phyloP scores from a whole-genome alignment of 2,329 filamentous ascomycete genomes.

The Xylaria sp. region DNA sequence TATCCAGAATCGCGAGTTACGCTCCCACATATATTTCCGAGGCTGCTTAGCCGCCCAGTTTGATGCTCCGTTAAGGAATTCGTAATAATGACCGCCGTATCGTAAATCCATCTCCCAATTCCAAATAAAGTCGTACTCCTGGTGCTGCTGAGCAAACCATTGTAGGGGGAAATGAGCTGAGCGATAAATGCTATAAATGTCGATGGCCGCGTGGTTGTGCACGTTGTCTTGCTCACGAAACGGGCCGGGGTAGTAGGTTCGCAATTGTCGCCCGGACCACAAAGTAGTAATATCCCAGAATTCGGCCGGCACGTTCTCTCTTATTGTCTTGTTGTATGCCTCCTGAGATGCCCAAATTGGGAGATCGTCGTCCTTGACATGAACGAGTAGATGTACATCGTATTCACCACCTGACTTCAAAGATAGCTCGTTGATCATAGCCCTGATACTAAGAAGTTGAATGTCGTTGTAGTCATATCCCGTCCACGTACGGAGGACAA shows the following conservation, averaged over 20 bases:
- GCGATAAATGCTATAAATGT: slow-evolving; percentile 65
- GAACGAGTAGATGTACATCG: slow-evolving; percentile 62
- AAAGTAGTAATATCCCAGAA: slow-evolving; percentile 74
- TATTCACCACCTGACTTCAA: slow-evolving; percentile 74
- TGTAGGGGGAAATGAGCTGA: slow-evolving; percentile 57
- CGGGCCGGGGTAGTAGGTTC: slow-evolving; percentile 68
- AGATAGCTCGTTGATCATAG: slow-evolving; percentile 72
- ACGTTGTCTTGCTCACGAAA: slow-evolving; percentile 65
- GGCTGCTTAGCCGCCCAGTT: slow-evolving; percentile 67
- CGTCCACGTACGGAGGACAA: slow-evolving; percentile 74
- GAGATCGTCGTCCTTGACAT: slow-evolving; percentile 58
- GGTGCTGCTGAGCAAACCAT: slow-evolving; percentile 57
- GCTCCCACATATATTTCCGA: slow-evolving; percentile 70
- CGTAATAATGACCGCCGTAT: slow-evolving; percentile 60
- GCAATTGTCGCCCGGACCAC: slow-evolving; percentile 75
- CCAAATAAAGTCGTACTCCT: slow-evolving; percentile 60
- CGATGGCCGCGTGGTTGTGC: slow-evolving; percentile 53
- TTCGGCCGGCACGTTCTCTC: slow-evolving; percentile 67
- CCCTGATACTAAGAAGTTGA: slow-evolving; percentile 72
- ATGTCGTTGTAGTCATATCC: slow-evolving; percentile 72
- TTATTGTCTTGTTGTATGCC: slow-evolving; percentile 62
- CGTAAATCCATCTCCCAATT: slow-evolving; percentile 61
- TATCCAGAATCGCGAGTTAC: slow-evolving; percentile 70
- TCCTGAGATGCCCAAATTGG: slow-evolving; percentile 48
- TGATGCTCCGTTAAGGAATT: slow-evolving; percentile 65